Evolutionary conservation across 179 eudicot species (phyloP).

Genomic region (Carnegiea gigantea): DNA sequence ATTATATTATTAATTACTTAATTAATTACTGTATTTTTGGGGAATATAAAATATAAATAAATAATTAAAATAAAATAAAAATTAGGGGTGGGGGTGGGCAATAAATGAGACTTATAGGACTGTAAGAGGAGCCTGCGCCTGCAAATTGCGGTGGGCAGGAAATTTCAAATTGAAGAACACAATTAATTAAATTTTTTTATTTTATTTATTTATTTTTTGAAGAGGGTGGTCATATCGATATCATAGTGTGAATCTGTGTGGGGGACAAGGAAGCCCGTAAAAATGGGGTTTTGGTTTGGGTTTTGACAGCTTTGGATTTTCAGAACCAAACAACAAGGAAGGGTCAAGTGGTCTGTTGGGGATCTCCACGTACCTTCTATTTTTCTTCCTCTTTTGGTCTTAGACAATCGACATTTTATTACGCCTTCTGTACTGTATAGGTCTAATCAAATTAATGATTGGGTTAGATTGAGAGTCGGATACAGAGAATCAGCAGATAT

Average conservation of each 20-base stretch:
- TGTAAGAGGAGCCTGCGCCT: conserved; percentile 18
- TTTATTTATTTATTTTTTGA: neutral
- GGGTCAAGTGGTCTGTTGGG: neutral
- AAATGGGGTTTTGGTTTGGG: neutral
- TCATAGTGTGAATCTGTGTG: neutral
- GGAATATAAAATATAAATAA: neutral
- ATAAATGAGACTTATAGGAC: neutral
- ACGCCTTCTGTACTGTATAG: too few species aligned
- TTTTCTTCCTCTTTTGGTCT: neutral
- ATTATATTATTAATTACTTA: neutral
- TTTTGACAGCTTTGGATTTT: neutral
- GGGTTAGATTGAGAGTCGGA: too few species aligned
- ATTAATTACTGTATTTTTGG: neutral
- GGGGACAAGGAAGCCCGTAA: neutral
- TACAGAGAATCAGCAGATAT: too few species aligned
- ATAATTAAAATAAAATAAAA: neutral
- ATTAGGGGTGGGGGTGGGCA: neutral
- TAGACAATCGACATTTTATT: too few species aligned
- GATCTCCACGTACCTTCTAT: neutral
- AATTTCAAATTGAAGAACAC: neutral
- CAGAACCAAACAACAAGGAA: neutral
- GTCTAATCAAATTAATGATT: too few species aligned
- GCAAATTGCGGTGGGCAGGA: neutral
- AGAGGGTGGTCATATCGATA: neutral
- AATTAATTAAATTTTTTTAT: neutral